Percentiles rank a stretch among this genome's conserved stretches.
phyloP scores from a whole-genome alignment of 768 basidiomycete genomes.

The Tylopilus rubrobrunneus region DNA sequence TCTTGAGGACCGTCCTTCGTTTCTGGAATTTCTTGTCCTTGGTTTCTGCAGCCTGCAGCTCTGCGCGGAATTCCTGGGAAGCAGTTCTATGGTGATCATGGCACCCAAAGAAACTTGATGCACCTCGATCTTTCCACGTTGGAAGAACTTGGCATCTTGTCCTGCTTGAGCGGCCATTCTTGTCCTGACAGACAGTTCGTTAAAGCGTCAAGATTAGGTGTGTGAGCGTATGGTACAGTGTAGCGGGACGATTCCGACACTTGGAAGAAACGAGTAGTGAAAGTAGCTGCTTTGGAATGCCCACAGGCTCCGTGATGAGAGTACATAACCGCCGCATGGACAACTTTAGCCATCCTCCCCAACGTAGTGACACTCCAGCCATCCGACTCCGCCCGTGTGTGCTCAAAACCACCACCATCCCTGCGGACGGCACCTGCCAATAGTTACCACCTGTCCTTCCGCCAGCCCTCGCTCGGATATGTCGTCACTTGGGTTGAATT shows the following conservation, averaged over 20 bases:
- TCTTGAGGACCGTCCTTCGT: constrained; percentile 92
- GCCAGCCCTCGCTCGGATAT: background rate
- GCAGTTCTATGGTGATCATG: constrained; percentile 12
- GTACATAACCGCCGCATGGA: too few relatives aligned
- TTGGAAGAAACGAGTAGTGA: background rate
- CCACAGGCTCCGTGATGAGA: too few relatives aligned
- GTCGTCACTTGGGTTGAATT: background rate
- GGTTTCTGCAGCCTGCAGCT: constrained; percentile 84
- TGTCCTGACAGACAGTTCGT: background rate
- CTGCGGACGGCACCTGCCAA: background rate
- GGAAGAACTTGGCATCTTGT: constrained; percentile 91
- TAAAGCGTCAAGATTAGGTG: background rate
- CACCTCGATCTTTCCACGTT: constrained; percentile 89
- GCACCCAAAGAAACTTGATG: constrained; percentile 7
- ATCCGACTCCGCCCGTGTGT: background rate
- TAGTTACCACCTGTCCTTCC: background rate
- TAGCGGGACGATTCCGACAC: background rate
- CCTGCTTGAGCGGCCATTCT: constrained; percentile 53
- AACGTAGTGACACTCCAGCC: background rate
- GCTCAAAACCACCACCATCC: background rate
- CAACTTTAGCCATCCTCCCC: background rate
- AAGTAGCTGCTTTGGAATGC: background rate
- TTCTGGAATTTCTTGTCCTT: constrained; percentile 97
- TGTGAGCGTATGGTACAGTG: constrained; percentile 1
- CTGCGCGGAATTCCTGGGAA: constrained; percentile 79